phyloP scores from a whole-genome alignment of 2,329 filamentous ascomycete species.

The Sporothrix dimorphospora region DNA sequence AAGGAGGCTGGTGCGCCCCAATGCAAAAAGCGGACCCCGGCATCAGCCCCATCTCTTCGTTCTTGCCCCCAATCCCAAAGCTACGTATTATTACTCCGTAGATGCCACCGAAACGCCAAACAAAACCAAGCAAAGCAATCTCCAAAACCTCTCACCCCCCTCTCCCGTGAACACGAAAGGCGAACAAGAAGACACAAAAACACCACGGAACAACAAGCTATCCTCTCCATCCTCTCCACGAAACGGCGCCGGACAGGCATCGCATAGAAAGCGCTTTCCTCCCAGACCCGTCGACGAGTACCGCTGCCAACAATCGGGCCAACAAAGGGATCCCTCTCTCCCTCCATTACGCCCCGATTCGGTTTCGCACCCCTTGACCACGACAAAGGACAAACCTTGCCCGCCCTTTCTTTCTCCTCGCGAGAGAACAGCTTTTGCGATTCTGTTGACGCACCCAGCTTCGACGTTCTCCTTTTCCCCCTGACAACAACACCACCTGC shows the following conservation, averaged over 20 bases:
- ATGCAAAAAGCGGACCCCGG: constrained; percentile 5
- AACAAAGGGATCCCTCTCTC: constrained; percentile 1
- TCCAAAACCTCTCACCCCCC: background rate
- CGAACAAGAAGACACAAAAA: background rate
- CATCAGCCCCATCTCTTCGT: constrained; percentile 16
- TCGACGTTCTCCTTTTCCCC: background rate
- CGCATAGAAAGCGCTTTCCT: background rate
- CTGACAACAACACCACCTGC: background rate
- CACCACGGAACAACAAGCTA: background rate
- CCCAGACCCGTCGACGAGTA: background rate
- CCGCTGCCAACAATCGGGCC: constrained; percentile 15
- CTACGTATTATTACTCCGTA: constrained; percentile 15
- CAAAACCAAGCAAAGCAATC: background rate
- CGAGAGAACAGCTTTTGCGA: constrained; percentile 12
- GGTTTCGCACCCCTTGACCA: background rate
- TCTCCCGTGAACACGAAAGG: background rate
- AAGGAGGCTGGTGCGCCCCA: background rate
- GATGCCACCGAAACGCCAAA: constrained; percentile 23
- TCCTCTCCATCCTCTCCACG: background rate
- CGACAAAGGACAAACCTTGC: background rate
- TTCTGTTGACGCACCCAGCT: background rate
- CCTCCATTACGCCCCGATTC: too few relatives aligned
- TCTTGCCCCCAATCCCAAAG: constrained; percentile 7
- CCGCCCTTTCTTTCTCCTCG: background rate
- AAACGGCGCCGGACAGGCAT: background rate